phyloP scores from a whole-genome alignment of 345 rosid genomes.

The Physaria fendleri region DNA sequence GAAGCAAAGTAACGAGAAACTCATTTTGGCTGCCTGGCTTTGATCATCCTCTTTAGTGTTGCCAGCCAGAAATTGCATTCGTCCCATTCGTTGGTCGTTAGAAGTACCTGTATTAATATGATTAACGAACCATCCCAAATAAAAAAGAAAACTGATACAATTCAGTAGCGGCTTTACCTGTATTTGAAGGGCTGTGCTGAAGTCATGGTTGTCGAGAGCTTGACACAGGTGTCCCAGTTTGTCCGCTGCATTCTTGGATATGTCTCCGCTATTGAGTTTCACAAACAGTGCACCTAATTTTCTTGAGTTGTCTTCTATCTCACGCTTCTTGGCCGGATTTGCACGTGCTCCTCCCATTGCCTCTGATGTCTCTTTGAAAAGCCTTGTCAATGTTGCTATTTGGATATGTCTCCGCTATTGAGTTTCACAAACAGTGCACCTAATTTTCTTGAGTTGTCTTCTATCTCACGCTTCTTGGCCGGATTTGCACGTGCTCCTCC shows the following conservation, averaged over 20 bases:
- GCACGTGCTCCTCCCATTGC: conserved; percentile 93
- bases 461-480: conserved; percentile 90
- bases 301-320: conserved; percentile 92
- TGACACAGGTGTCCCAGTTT: conserved; percentile 87
- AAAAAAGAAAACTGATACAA: not conserved
- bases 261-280: conserved; percentile 85
- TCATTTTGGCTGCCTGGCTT: conserved; percentile 87
- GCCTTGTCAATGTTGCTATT: conserved; percentile 87
- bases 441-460: conserved; percentile 84
- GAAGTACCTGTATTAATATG: conserved; percentile 88
- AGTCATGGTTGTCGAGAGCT: conserved; percentile 77
- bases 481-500: conserved; percentile 94
- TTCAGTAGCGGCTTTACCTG: conserved; percentile 52
- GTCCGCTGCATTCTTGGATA: conserved; percentile 85
- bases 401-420: conserved; percentile 82
- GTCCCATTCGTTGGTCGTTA: conserved; percentile 97
- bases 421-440: conserved; percentile 94
- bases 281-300: conserved; percentile 90
- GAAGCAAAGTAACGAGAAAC: no score
- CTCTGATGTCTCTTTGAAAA: conserved; percentile 92
- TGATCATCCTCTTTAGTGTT: conserved; percentile 86
- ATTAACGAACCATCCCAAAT: no score
- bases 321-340: conserved; percentile 81
- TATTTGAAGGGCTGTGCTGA: conserved; percentile 73
- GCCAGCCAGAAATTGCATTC: conserved; percentile 98